Evolutionary conservation across 108 stramenopile genomes (phyloP).

Genomic region (Skeletonema costatum): DNA sequence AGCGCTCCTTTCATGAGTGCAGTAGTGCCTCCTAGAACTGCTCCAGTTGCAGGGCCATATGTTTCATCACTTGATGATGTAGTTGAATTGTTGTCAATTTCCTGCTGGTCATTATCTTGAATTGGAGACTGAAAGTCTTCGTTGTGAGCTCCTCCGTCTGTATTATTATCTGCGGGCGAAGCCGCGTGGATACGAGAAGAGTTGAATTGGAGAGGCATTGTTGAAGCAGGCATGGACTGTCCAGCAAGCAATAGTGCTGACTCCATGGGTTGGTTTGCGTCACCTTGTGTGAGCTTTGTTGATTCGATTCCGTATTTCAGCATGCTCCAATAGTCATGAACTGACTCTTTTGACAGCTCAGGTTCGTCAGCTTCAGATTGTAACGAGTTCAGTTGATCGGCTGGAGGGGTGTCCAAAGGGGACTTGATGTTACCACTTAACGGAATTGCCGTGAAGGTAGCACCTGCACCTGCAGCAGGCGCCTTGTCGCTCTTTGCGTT

Average conservation of each 20-base stretch:
- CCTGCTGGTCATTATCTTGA: not conserved
- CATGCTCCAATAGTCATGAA: conserved; percentile 31
- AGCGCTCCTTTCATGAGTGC: conserved; percentile 59
- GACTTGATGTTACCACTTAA: conserved; percentile 39
- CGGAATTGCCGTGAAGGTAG: conserved; percentile 23
- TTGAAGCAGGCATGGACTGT: conserved; percentile 6
- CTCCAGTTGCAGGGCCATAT: conserved; percentile 33
- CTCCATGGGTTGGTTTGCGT: not conserved
- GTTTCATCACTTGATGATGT: conserved; percentile 25
- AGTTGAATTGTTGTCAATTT: not conserved
- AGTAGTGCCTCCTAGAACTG: conserved; percentile 54
- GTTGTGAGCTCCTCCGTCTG: not conserved
- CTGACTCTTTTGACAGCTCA: conserved; percentile 10
- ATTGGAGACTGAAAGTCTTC: not conserved
- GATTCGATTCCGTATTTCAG: not conserved
- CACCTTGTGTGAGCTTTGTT: not conserved
- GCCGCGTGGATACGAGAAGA: conserved; percentile 29
- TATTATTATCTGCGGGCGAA: not conserved
- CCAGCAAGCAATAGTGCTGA: conserved; percentile 27
- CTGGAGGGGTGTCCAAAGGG: conserved; percentile 39
- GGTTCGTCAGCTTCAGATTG: not conserved
- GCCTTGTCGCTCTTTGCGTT: conserved; percentile 7
- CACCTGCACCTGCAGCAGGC: not conserved
- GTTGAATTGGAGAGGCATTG: conserved; percentile 21
- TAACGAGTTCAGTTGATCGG: not conserved